Base-by-base conservation (phyloP, 2,329 filamentous ascomycete species). In the Rhinocladiella similis region DNA sequence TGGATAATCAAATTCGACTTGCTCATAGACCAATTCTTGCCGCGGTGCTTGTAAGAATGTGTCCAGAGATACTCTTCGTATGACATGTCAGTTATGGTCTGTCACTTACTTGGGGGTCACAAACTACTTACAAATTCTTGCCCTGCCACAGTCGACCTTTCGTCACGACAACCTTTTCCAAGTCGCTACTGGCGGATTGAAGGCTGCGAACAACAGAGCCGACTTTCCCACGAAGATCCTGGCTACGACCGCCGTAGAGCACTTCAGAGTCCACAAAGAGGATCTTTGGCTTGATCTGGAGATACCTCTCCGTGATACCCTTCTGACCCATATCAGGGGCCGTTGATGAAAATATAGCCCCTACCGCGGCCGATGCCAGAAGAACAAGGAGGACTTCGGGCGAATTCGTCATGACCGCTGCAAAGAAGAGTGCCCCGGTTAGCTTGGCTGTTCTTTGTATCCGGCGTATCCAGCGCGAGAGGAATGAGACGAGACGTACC, bases 311-410 rank as follows among this genome's bases (percentile, higher is more conserved):
- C 5, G 75, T 50, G 56, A 68, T 70, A 22, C 69, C 68, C 56
- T 70, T 65, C 25, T 68, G 63, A 1, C 75, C 75, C 48, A 77
- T 68, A 63, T 77, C 75, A 1, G 75, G 74, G n/a, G 70, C 68
- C 59, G 77, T 75, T 10, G 69, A 74, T 1, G 74, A 75, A 65
- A 74, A 78, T 43, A 77, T 72, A 3, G 73, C 75, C 4, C 74
- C 75, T 20, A 77, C 71, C 14, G 70, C 70, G 3, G 73, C 73
- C 19, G 66, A 67, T 9, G 74, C 75, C 43, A 77, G 68, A 49
- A 75, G 75, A 5, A 77, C 60, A 0, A 74, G 70, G 57, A 77
- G 69, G 0, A 72, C 72, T 68, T 72, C 74, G 6, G 75, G 68
- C 27, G 73, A 75, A 12, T 74, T 77, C 6, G 73, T 72, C 35